A percentile compares a stretch with the other conserved stretches of the same genome.
Evolutionary conservation across 805 yeast genomes (phyloP).

Genomic region (Isabelozyma heimii): DNA sequence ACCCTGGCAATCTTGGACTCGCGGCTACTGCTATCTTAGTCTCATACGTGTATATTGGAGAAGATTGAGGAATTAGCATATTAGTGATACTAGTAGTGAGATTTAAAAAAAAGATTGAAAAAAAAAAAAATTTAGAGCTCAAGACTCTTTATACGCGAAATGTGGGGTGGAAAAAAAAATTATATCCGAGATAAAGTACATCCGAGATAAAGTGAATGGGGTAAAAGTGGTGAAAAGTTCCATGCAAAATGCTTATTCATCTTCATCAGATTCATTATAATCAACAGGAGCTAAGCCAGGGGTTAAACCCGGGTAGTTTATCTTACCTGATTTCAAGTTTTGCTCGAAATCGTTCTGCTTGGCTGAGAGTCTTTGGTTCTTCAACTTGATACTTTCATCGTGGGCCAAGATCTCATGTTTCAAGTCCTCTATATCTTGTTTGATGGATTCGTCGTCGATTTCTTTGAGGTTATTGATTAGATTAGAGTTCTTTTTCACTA

Average conservation of each 20-base stretch:
- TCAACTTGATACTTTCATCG: conserved; percentile 20
- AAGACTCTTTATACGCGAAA: not conserved
- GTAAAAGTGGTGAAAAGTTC: not conserved
- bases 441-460: conserved; percentile 28
- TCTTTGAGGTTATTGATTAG: conserved; percentile 24
- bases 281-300: conserved; percentile 88
- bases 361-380: conserved; percentile 23
- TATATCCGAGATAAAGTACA: no score
- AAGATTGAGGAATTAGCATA: conserved; percentile 2
- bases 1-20: conserved; percentile 1
- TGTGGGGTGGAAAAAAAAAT: not conserved
- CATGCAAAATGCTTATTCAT: not conserved
- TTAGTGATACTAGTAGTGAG: not conserved
- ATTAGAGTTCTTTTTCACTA: conserved; percentile 34
- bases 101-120: no score
- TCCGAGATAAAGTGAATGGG: no score
- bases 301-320: conserved; percentile 63
- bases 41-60: not conserved
- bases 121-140: not conserved
- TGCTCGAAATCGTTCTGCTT: conserved; percentile 27
- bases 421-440: conserved; percentile 27
- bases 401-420: conserved; percentile 23
- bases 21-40: conserved; percentile 1
- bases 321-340: conserved; percentile 41
- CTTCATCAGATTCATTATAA: conserved; percentile 42